Base-by-base conservation (phyloP, 2,329 filamentous ascomycete genomes). In the Beauveria scarabaeidicola region DNA sequence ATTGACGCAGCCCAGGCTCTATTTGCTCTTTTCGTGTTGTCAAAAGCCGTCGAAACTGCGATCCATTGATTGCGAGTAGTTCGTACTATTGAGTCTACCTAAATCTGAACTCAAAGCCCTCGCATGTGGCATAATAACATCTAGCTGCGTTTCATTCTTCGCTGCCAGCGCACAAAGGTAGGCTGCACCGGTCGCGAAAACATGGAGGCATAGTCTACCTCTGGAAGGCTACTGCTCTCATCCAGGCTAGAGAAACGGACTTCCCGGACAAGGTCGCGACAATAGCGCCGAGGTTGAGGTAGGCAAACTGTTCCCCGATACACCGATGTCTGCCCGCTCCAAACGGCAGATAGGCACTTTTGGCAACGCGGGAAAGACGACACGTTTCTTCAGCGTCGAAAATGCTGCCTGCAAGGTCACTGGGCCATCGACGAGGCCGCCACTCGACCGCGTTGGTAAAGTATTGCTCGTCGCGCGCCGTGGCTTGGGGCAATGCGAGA, bases 271-370 rank as follows among this genome's bases (percentile, higher is more conserved):
- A 89, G 70, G 79, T 83, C 0, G 80, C 79, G 25, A 89, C 72
- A 62, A 90, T 89, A 9, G 83, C 83, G 17, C 80, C 78, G 46
- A 90, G 69, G 67, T 90, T 87, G 48, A 88, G 72, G 66, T 90
- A 89, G 0, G 87, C 87, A 69, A 90, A 90, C 69, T 89, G 87
- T 74, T 90, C 88, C 19, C 88, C 88, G 61, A 91, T 89, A 66
- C 88, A 90, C 21, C 88, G 77, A 70, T 91, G 87, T 48, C 88
- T 77, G 0, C 87, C 88, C 0, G 86, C 88, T 2, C 88, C 88
- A 66, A 90, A 90, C 0, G 88, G 88, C 2, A 90, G 74, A 67
- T 89, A 73, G 2, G 69, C 70, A 32, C 72, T 75, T 38, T 65
- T 66, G 1, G 70, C 69, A 23, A 69, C 73, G 63, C 70, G 72